Evolutionary conservation across 164 flowering plant genomes (phyloP).

Genomic region (Vitis rotundifolia): DNA sequence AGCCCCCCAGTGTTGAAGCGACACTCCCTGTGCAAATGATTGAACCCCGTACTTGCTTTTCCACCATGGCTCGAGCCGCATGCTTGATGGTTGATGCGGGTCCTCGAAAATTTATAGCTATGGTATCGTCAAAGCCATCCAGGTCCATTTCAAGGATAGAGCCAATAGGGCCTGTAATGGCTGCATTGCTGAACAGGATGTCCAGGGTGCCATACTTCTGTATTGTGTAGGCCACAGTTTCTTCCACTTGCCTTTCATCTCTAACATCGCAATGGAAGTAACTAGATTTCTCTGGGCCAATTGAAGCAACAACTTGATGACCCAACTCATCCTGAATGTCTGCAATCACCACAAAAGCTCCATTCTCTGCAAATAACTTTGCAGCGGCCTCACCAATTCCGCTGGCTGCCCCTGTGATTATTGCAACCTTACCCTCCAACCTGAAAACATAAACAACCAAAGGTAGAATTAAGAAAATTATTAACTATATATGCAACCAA

Average conservation of each 20-base stretch:
- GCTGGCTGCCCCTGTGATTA: conserved; percentile 31
- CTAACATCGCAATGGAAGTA: conserved; percentile 32
- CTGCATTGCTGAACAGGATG: conserved; percentile 37
- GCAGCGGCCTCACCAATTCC: conserved; percentile 32
- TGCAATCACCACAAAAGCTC: conserved; percentile 23
- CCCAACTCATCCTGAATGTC: conserved; percentile 35
- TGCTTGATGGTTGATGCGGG: conserved; percentile 22
- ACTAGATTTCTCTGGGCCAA: conserved; percentile 12
- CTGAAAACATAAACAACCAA: background rate
- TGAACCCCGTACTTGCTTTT: conserved; percentile 8
- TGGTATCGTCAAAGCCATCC: conserved; percentile 7
- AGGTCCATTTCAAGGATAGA: conserved; percentile 24
- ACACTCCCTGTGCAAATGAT: conserved; percentile 35
- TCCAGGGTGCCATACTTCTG: conserved; percentile 26
- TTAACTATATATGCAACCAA: background rate
- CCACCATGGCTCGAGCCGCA: conserved; percentile 19
- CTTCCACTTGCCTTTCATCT: conserved; percentile 29
- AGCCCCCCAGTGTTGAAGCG: conserved; percentile 16
- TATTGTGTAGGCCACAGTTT: conserved; percentile 11
- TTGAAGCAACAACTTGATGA: conserved; percentile 16
- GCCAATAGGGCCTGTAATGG: conserved; percentile 8
- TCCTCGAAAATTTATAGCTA: conserved; percentile 23
- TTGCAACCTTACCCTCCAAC: conserved; percentile 29
- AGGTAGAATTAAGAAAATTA: too few relatives aligned
- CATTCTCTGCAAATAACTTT: conserved; percentile 22